These are phyloP conservation scores for Coffea humblotiana DNA, from an alignment of 305 asterid genomes.

Conservation along the genomic window DNA sequence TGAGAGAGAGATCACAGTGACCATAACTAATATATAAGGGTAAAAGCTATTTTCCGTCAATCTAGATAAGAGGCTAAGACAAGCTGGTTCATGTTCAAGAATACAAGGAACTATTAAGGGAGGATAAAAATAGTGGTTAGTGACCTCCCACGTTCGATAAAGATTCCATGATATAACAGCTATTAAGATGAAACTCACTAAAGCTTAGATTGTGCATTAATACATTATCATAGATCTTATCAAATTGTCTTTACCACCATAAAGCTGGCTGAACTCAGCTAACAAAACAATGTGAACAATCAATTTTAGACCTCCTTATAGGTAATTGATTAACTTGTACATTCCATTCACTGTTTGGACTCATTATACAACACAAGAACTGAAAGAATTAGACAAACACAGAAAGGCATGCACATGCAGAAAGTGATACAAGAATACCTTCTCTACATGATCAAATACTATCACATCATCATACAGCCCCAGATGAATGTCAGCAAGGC, in stretches of 20 bases:
- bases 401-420: background rate
- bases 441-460: slow-evolving; percentile 85
- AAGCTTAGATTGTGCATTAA: background rate
- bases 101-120: too few species aligned
- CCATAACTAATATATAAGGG: background rate
- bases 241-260: background rate
- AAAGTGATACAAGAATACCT: slow-evolving; percentile 43
- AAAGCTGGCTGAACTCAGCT: background rate
- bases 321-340: slow-evolving; percentile 2
- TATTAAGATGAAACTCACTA: background rate
- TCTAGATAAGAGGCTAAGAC: background rate
- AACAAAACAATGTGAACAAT: background rate
- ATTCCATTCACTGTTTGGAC: background rate
- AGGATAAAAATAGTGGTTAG: background rate
- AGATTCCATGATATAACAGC: too few species aligned
- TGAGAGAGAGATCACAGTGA: background rate
- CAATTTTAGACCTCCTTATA: background rate
- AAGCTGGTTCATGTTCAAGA: background rate
- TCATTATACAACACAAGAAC: background rate
- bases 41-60: background rate
- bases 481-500: slow-evolving; percentile 81
- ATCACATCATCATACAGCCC: slow-evolving; percentile 85
- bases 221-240: background rate
- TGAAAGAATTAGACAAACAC: background rate
- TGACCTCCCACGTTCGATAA: background rate